Base-by-base conservation (phyloP, 176 grass and related monocot species). In the Eragrostis curvula region DNA sequence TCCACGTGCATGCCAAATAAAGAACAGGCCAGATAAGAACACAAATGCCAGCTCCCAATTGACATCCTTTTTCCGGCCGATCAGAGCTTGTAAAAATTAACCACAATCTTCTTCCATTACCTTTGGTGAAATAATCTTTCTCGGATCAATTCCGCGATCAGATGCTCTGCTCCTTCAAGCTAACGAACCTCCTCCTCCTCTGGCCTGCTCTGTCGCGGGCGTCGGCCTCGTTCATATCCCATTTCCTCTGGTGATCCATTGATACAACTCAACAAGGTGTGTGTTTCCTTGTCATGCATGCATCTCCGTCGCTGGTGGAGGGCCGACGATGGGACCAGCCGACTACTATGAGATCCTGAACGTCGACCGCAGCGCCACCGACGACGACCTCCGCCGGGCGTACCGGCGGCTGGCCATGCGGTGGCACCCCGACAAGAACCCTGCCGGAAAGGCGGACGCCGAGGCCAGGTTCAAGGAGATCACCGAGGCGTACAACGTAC, bases 381-480 rank as follows among this genome's bases (percentile, higher is more conserved):
- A 89, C 30, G 86, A 94, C 17, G 92, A 94, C 45, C 36, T 86
- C 70, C 81, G 84, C 28, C 66, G 83, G 27, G 86, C 94, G 40
- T 97, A 97, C 76, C 82, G 88, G 58, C 72, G 91, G 82, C 62
- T 97, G 63, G 94, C 88, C 18, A 97, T 97, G 94, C 88, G 83
- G 68, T 97, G 91, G 91, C 94, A 97, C 68, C 94, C 91, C 17
- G 94, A 97, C 81, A 97, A 97, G 84, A 97, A 97, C 81, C 86
- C 91, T 51, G 80, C 7, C 63, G 77, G 55, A 36, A 91, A 89
- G 79, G 66, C 65, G 7, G 82, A 88, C 13, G 86, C 85, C 56
- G 92, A 91, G 79, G 36, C 79, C 57, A 86, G 83, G 48, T 94
- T 94, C 79, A 91, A 91, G 64, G 68, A 88, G 23, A 91, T 91